Conservation (phyloP, 1,139 yeast genomes). For the Kluyveromyces sp. region DNA sequence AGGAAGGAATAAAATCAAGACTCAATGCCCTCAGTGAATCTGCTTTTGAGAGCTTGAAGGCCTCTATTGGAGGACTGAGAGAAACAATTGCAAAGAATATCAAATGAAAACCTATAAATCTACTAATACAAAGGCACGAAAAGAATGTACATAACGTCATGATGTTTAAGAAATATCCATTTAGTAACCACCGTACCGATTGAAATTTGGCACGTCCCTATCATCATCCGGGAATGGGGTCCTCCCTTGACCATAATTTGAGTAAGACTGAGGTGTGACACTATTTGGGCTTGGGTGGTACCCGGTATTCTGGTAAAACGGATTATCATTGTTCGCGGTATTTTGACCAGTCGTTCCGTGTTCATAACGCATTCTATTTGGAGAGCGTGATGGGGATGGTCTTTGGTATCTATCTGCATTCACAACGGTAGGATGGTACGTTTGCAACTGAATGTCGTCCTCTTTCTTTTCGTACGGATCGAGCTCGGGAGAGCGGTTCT, state of each 20-base stretch:
- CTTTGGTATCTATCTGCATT: background rate
- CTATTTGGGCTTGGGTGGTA: background rate
- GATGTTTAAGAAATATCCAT: background rate
- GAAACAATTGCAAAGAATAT: conserved; percentile 3
- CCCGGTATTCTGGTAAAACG: conserved; percentile 1
- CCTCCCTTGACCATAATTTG: background rate
- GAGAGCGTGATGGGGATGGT: conserved; percentile 3
- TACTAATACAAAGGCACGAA: background rate
- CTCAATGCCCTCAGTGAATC: conserved; percentile 3
- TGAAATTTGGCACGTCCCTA: background rate
- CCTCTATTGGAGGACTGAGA: conserved; percentile 12
- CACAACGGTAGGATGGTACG: conserved; percentile 8
- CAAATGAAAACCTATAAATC: background rate
- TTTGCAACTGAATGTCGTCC: conserved; percentile 8
- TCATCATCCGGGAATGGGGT: conserved; percentile 5
- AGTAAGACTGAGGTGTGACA: background rate
- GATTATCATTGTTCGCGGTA: background rate
- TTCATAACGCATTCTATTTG: background rate
- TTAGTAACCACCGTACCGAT: conserved; percentile 4
- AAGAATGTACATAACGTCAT: background rate
- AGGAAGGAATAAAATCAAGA: conserved; percentile 13
- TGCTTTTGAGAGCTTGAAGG: conserved; percentile 13
- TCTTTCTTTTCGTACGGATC: conserved; percentile 4
- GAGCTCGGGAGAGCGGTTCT: background rate
- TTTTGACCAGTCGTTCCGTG: background rate